phyloP scores from a whole-genome alignment of 108 stramenopile species.

The Nannochloropsis gaditana region DNA sequence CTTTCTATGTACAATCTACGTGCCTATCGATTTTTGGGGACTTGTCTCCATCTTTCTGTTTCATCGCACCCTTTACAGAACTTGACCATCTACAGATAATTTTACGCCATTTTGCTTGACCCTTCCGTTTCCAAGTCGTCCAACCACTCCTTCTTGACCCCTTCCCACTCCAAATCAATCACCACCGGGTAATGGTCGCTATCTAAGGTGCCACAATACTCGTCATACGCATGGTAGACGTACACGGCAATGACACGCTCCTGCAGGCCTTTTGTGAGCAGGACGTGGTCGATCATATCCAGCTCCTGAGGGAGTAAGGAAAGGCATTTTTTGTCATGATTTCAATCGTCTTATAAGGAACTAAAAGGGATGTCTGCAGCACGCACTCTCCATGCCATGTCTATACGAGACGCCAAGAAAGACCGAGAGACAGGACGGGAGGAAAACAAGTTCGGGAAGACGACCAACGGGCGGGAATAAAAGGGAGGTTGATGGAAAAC shows the following conservation, averaged over 20 bases:
- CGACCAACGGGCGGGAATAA: neutral
- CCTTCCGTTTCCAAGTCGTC: neutral
- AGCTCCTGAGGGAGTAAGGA: neutral
- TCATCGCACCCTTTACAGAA: too few relatives aligned
- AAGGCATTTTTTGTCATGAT: neutral
- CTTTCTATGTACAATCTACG: too few relatives aligned
- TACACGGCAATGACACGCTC: neutral
- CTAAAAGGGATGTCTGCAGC: too few relatives aligned
- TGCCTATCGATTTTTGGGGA: too few relatives aligned
- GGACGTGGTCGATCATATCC: constrained; percentile 26
- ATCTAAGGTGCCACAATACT: neutral
- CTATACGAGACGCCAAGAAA: neutral
- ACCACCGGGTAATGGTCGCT: constrained; percentile 24
- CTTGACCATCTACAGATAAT: too few relatives aligned
- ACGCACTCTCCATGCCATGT: too few relatives aligned
- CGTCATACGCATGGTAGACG: neutral
- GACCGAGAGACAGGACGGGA: neutral
- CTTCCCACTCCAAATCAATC: constrained; percentile 12
- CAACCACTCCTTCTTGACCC: neutral
- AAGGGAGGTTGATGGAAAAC: neutral
- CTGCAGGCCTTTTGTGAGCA: neutral
- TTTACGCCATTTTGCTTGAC: neutral
- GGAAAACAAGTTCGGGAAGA: neutral
- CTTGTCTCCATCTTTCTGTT: too few relatives aligned
- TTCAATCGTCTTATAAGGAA: too few relatives aligned